These are phyloP conservation scores for Crithidia thermophila DNA, from an alignment of 208 protist genomes.

Conservation along the genomic window DNA sequence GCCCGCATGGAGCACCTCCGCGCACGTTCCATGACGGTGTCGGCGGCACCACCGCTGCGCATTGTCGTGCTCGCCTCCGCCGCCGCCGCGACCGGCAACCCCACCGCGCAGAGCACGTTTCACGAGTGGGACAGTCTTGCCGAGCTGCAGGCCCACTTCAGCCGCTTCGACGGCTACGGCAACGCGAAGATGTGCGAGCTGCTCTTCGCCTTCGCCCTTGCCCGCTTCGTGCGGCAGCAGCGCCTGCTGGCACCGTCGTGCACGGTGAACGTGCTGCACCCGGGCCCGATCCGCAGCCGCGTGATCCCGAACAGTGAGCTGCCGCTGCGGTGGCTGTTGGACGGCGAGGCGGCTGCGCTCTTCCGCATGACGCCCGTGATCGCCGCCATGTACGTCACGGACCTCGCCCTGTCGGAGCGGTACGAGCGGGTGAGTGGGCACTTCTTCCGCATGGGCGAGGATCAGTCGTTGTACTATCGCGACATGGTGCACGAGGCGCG, in stretches of 20 bases:
- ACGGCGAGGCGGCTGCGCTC: constrained; percentile 41
- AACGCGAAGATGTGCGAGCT: constrained; percentile 72
- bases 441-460: constrained; percentile 80
- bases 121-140: constrained; percentile 23
- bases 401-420: constrained; percentile 61
- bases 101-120: constrained; percentile 37
- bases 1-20: constrained; percentile 22
- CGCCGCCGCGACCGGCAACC: constrained; percentile 38
- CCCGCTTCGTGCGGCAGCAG: constrained; percentile 46
- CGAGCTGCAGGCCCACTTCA: constrained; percentile 27
- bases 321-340: constrained; percentile 41
- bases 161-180: constrained; percentile 49
- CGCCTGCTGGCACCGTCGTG: constrained; percentile 43
- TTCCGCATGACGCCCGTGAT: constrained; percentile 64
- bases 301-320: constrained; percentile 44
- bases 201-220: constrained; percentile 66
- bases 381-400: constrained; percentile 55
- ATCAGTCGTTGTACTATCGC: constrained; percentile 46
- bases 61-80: constrained; percentile 62
- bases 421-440: constrained; percentile 60
- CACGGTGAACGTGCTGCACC: constrained; percentile 60
- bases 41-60: constrained; percentile 38
- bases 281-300: constrained; percentile 49
- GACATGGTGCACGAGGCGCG: constrained; percentile 26
- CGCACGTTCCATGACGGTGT: constrained; percentile 10